Base-by-base conservation (phyloP, 176 grass and related monocot genomes). In the Ampelocalamus luodianensis region DNA sequence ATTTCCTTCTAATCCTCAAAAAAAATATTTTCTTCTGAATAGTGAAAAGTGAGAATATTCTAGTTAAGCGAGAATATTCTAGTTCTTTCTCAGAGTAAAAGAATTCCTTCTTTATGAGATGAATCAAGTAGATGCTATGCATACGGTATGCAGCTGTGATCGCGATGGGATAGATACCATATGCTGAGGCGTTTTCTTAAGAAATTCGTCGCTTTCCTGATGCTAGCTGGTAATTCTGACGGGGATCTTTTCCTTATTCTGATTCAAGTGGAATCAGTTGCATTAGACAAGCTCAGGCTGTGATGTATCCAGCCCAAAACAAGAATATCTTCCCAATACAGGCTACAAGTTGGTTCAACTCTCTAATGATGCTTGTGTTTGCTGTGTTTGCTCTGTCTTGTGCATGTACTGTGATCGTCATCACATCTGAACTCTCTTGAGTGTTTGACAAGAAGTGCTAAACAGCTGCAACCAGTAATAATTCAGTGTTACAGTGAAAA, bases 21-120 rank as follows among this genome's bases (percentile, higher is more conserved):
- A 34, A 56, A 81, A 45, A 14, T 24, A 1, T 26, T 71, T 45
- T 5, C 0, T 8, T 11, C 24, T 24, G 7, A 74, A 49, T 0
- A 50, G 36, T 71, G 36, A 22, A 85, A 90, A 45, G 78, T 18
- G 8, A 76, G 77, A 63, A 81, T 85, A 89, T 85, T 81, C 83
- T 71, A 55, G 34, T 1, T 37, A 40, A 44, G 78, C 23, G 8
- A 76, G 77, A 63, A 81, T 85, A 89, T 85, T 81, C 83, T 71
- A 55, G 34, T 1, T 37, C 3, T 15, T 84, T 62, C 23, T 32
- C 70, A 3, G 10, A 17, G 17, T 3, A 23, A 69, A 67, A 32
- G 9, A 66, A 11, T 5, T 0, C 4, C 9, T 11, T 81, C 68
- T 61, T 45, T 12, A 39, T 40, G 58, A 42, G 61, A 59, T 14